A percentile compares a stretch with the other conserved stretches of the same genome.
phyloP scores from a whole-genome alignment of 139 green algal species.

The Chlamydomonas sp. region DNA sequence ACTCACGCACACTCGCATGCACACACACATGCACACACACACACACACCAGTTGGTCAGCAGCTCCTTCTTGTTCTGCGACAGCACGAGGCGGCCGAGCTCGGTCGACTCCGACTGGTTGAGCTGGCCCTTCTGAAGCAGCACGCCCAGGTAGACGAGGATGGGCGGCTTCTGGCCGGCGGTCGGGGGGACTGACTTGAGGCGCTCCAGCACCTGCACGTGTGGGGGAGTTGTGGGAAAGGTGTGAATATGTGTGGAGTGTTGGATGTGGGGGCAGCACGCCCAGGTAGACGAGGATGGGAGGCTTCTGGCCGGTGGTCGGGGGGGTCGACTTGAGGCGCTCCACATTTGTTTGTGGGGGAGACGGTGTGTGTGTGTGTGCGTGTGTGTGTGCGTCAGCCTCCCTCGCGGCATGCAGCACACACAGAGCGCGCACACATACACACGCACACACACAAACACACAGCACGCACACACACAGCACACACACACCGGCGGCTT shows the following conservation, averaged over 20 bases:
- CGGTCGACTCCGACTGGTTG: constrained; percentile 85
- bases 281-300: constrained; percentile 98
- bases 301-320: constrained; percentile 80
- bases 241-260: no score
- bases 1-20: no score
- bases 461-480: no score
- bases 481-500: no score
- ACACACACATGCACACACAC: no score
- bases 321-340: constrained; percentile 73
- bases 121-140: constrained; percentile 88
- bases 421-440: neutral
- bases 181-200: constrained; percentile 78
- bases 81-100: constrained; percentile 92
- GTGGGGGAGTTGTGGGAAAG: no score
- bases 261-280: no score
- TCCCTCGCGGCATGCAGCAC: constrained; percentile 30
- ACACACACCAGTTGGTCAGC: constrained; percentile 96
- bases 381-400: no score
- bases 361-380: no score
- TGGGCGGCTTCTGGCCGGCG: constrained; percentile 85
- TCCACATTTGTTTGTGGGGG: no score
- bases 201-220: constrained; percentile 69
- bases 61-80: constrained; percentile 98
- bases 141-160: constrained; percentile 98
- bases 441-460: no score